Evolutionary conservation across 2,329 filamentous ascomycete species (phyloP).

Genomic region (Ophiostoma angusticollis): DNA sequence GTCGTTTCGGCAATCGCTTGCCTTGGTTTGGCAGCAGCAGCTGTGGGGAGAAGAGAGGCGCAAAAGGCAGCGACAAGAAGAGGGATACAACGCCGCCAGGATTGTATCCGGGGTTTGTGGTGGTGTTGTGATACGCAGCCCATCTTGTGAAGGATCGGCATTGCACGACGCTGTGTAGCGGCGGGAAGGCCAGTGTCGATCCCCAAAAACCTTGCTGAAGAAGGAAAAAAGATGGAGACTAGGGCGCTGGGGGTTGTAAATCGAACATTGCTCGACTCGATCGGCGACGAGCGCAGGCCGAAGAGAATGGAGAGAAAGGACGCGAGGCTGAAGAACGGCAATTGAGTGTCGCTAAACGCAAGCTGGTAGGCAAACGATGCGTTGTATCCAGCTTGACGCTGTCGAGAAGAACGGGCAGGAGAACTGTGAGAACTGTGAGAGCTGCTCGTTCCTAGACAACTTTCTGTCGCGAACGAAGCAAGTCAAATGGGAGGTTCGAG

Average conservation of each 20-base stretch:
- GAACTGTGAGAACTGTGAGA: too few species aligned
- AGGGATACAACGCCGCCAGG: slow-evolving; percentile 17
- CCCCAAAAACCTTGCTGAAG: slow-evolving; percentile 2
- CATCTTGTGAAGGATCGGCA: slow-evolving; percentile 8
- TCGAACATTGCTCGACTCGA: slow-evolving; percentile 5
- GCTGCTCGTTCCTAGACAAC: too few species aligned
- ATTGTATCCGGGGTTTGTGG: slow-evolving; percentile 16
- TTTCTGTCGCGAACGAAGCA: too few species aligned
- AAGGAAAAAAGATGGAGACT: slow-evolving; percentile 4
- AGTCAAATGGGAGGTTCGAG: too few species aligned
- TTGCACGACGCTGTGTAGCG: slow-evolving; percentile 1
- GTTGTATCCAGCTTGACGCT: too few species aligned
- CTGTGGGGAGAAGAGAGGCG: slow-evolving; percentile 14
- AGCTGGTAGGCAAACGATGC: too few species aligned
- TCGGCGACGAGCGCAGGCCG: background rate
- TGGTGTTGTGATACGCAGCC: slow-evolving; percentile 9
- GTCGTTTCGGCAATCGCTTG: slow-evolving; percentile 4
- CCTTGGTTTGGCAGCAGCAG: slow-evolving; percentile 7
- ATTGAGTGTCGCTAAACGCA: too few species aligned
- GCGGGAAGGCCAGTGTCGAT: slow-evolving; percentile 8
- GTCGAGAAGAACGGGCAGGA: too few species aligned
- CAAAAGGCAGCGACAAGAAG: slow-evolving; percentile 17
- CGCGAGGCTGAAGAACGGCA: too few species aligned
- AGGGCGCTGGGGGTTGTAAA: background rate
- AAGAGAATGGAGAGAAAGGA: background rate